A percentile compares a stretch with the other conserved stretches of the same genome.
phyloP scores from a whole-genome alignment of 129 eudicot genomes.

The Cynara cardunculus region DNA sequence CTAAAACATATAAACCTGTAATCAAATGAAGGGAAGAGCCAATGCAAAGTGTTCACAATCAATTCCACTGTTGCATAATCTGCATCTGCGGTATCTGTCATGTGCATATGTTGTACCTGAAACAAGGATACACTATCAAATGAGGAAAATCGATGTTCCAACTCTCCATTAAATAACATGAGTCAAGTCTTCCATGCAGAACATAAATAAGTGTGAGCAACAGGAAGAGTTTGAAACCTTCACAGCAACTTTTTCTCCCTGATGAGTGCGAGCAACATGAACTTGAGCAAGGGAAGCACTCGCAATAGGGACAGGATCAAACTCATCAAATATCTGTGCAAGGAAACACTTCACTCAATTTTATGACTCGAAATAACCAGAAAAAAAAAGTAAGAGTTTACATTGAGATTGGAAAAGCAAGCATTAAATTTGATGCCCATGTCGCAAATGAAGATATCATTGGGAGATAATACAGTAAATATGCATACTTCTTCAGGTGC shows the following conservation, averaged over 20 bases:
- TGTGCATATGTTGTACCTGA: slow-evolving; percentile 94
- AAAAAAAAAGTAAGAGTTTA: slow-evolving; percentile 15
- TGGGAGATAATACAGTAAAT: background rate
- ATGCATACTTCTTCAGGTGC: slow-evolving; percentile 71
- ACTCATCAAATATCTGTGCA: slow-evolving; percentile 74
- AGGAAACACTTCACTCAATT: slow-evolving; percentile 19
- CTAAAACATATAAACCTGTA: slow-evolving; percentile 53
- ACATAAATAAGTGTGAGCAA: background rate
- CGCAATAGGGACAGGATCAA: slow-evolving; percentile 90
- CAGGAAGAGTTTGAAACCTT: slow-evolving; percentile 45
- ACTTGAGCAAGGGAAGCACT: slow-evolving; percentile 99
- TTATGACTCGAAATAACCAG: background rate
- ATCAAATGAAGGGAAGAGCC: slow-evolving; percentile 86
- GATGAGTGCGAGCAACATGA: slow-evolving; percentile 74
- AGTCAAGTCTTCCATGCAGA: slow-evolving; percentile 2
- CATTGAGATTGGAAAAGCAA: background rate
- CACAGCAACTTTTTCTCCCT: slow-evolving; percentile 92
- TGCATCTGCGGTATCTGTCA: slow-evolving; percentile 98
- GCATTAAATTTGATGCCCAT: background rate
- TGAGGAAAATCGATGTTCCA: background rate
- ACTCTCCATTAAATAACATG: background rate
- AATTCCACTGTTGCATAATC: slow-evolving; percentile 92
- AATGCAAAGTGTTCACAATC: slow-evolving; percentile 78
- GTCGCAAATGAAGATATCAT: background rate
- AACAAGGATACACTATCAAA: background rate